phyloP scores from a whole-genome alignment of 768 basidiomycete species.

The Lactifluus echinatus region DNA sequence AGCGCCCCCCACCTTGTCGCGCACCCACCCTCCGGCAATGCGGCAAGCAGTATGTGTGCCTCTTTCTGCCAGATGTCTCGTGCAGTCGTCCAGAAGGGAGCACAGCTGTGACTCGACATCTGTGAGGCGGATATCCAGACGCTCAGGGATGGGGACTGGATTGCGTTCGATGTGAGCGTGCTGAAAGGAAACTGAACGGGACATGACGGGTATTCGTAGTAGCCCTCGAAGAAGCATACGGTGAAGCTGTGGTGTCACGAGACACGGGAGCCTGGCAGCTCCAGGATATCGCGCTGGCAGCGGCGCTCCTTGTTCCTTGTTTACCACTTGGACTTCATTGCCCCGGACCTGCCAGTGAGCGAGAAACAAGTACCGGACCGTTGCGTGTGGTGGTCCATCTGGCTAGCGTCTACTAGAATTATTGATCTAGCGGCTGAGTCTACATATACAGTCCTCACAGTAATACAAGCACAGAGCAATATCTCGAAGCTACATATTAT shows the following conservation, averaged over 20 bases:
- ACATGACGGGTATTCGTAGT: conserved; percentile 22
- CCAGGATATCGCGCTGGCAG: no score
- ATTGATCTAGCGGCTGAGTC: no score
- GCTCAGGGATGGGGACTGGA: conserved; percentile 27
- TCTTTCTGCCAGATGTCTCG: conserved; percentile 42
- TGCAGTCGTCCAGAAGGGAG: conserved; percentile 72
- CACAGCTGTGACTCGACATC: conserved; percentile 64
- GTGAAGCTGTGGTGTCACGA: not conserved
- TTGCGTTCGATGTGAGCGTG: conserved; percentile 19
- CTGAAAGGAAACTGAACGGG: conserved; percentile 17
- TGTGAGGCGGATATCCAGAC: conserved; percentile 45
- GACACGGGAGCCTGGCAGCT: no score
- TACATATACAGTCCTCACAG: not conserved
- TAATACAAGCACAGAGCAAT: not conserved
- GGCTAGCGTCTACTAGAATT: no score
- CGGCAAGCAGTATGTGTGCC: conserved; percentile 61
- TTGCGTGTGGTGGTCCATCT: no score
- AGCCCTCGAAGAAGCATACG: not conserved
- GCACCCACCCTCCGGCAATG: conserved; percentile 97
- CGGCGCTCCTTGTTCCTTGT: no score
- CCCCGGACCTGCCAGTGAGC: no score
- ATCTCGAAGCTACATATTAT: not conserved
- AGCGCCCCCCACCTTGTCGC: conserved; percentile 89
- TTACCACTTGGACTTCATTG: no score
- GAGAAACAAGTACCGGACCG: no score